Percentiles rank a stretch among this genome's conserved stretches.
Evolutionary conservation across 140 eudicot genomes (phyloP).

Genomic region (Bidens hawaiensis): DNA sequence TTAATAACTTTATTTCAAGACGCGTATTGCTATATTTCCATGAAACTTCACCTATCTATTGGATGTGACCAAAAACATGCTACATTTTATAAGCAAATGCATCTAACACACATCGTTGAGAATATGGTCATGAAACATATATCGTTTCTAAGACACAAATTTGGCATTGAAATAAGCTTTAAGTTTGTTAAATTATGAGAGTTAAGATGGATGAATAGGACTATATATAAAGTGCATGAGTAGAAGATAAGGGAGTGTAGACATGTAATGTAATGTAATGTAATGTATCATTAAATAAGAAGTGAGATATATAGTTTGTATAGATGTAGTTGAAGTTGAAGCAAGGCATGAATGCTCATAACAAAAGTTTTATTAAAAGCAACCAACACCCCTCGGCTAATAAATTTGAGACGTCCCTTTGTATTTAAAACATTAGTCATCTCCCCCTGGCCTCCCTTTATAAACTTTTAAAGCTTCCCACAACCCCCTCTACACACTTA

Average conservation of each 20-base stretch:
- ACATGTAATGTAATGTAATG: no score
- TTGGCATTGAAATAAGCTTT: neutral
- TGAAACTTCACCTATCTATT: neutral
- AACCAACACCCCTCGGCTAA: slow-evolving; percentile 43
- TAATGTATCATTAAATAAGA: slow-evolving; percentile 46
- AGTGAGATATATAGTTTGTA: slow-evolving; percentile 36
- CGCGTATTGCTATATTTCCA: neutral
- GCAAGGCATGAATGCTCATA: slow-evolving; percentile 53
- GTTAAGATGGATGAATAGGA: neutral
- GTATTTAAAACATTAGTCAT: slow-evolving; percentile 37
- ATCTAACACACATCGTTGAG: no score
- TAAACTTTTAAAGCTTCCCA: slow-evolving; percentile 46
- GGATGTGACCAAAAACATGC: neutral
- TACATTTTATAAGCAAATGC: neutral
- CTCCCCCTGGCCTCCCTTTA: slow-evolving; percentile 42
- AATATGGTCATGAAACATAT: no score
- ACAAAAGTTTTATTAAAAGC: slow-evolving; percentile 47
- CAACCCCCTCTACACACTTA: slow-evolving; percentile 49
- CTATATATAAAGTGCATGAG: neutral
- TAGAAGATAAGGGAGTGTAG: slow-evolving; percentile 13
- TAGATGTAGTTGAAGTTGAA: slow-evolving; percentile 67
- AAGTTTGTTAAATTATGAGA: neutral
- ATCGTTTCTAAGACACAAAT: neutral
- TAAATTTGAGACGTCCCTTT: slow-evolving; percentile 42
- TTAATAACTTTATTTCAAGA: slow-evolving; percentile 12